Evolutionary conservation across 2,329 filamentous ascomycete species (phyloP).

Genomic region (Diplodia intermedia): DNA sequence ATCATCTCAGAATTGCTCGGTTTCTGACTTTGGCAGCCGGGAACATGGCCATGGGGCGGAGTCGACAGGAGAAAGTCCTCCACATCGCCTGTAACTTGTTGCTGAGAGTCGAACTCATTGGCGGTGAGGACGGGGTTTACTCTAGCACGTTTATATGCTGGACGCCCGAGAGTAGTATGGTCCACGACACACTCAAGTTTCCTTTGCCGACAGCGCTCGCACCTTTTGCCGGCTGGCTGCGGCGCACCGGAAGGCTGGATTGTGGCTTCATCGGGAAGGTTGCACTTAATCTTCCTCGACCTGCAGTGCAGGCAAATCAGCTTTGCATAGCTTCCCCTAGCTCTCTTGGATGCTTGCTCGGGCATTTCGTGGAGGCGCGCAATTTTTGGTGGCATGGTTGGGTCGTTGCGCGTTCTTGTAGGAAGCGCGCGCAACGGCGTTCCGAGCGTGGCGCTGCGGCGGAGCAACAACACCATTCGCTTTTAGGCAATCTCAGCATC

Average conservation of each 20-base stretch:
- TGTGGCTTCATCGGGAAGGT: slow-evolving; percentile 31
- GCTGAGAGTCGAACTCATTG: background rate
- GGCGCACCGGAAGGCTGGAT: slow-evolving; percentile 31
- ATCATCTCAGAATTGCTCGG: background rate
- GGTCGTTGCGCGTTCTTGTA: slow-evolving; percentile 7
- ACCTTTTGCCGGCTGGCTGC: slow-evolving; percentile 32
- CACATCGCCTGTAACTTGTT: background rate
- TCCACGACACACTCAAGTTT: slow-evolving; percentile 36
- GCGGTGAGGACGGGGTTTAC: background rate
- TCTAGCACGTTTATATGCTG: slow-evolving; percentile 30
- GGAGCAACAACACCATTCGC: background rate
- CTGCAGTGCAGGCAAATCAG: slow-evolving; percentile 36
- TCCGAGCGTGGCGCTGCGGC: slow-evolving; percentile 11
- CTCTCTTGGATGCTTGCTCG: background rate
- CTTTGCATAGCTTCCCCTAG: slow-evolving; percentile 36
- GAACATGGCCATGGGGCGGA: background rate
- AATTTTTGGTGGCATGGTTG: background rate
- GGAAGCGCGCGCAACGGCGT: slow-evolving; percentile 5
- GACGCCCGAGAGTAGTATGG: slow-evolving; percentile 35
- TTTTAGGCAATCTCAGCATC: background rate
- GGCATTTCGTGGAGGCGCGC: background rate
- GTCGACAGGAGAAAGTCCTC: slow-evolving; percentile 1
- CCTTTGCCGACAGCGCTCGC: slow-evolving; percentile 33
- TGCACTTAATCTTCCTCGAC: slow-evolving; percentile 36
- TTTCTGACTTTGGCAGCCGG: slow-evolving; percentile 6